Percentiles rank a stretch among this genome's conserved stretches.
Evolutionary conservation across 2,329 filamentous ascomycete genomes (phyloP).

Genomic region (Dactylellina drechsleri): DNA sequence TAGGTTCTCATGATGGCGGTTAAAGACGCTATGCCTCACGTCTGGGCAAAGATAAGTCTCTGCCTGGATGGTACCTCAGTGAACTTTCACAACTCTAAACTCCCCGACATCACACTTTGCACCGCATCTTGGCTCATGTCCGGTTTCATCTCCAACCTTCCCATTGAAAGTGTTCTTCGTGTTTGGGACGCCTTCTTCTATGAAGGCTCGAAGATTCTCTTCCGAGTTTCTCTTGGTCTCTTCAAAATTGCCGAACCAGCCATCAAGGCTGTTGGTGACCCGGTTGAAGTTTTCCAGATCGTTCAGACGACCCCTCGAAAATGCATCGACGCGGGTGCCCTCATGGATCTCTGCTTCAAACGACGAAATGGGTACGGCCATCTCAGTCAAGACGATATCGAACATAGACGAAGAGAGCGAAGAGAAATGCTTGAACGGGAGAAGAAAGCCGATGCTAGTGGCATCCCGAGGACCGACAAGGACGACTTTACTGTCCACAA

Average conservation of each 20-base stretch:
- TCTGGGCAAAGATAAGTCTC: constrained; percentile 88
- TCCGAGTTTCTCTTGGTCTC: constrained; percentile 87
- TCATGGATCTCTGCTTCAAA: constrained; percentile 85
- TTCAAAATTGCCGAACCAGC: constrained; percentile 88
- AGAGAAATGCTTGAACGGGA: constrained; percentile 63
- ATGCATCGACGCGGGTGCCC: constrained; percentile 80
- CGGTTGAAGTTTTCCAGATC: constrained; percentile 95
- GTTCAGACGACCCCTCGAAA: constrained; percentile 86
- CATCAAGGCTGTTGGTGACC: constrained; percentile 81
- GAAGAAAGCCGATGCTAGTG: constrained; percentile 48
- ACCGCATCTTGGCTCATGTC: constrained; percentile 99
- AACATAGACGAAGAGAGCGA: constrained; percentile 77
- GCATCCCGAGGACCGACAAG: constrained; percentile 52
- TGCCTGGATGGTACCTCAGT: constrained; percentile 70
- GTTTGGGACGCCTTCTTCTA: constrained; percentile 98
- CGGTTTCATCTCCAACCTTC: constrained; percentile 90
- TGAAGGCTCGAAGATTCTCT: constrained; percentile 91
- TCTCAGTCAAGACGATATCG: constrained; percentile 82
- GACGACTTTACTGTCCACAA: constrained; percentile 57
- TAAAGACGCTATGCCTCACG: constrained; percentile 79
- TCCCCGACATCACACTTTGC: constrained; percentile 90
- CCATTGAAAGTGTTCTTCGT: constrained; percentile 88
- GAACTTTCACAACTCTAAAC: constrained; percentile 62
- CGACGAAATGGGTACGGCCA: constrained; percentile 82
- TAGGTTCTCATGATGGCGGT: constrained; percentile 82